Percentiles rank a stretch among this genome's conserved stretches.
These are phyloP conservation scores for Lactuca sativa DNA, from an alignment of 129 eudicot genomes.

Conservation along the genomic window DNA sequence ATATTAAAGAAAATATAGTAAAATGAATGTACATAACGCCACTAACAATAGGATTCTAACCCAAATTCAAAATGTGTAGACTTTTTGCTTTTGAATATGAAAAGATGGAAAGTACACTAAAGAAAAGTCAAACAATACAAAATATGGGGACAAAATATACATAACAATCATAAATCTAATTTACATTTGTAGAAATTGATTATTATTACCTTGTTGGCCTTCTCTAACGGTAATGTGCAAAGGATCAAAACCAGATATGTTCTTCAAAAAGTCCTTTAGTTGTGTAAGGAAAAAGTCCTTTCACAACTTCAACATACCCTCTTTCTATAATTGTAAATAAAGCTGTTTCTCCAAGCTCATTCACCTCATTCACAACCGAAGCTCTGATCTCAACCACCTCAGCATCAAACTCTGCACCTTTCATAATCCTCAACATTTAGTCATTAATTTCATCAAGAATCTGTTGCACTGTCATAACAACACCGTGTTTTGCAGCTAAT, in stretches of 20 bases:
- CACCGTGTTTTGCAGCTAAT: conserved; percentile 74
- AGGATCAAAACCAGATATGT: conserved; percentile 66
- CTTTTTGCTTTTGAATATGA: no score
- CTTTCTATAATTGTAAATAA: conserved; percentile 64
- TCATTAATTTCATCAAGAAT: conserved; percentile 71
- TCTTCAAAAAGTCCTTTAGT: conserved; percentile 60
- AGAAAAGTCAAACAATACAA: no score
- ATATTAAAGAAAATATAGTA: no score
- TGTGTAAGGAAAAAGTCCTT: conserved; percentile 58
- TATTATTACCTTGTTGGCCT: conserved; percentile 75
- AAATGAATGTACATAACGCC: no score
- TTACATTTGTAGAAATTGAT: no score
- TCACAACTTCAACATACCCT: conserved; percentile 67
- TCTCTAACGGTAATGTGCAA: conserved; percentile 72
- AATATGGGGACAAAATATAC: no score
- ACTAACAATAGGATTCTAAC: no score
- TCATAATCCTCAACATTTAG: conserved; percentile 57
- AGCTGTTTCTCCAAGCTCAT: conserved; percentile 80
- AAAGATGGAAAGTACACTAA: no score
- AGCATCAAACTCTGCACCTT: conserved; percentile 66
- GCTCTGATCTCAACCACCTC: conserved; percentile 72
- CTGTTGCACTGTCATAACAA: conserved; percentile 54
- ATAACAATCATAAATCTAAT: no score
- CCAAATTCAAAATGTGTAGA: no score
- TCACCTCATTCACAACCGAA: conserved; percentile 71